A percentile compares a stretch with the other conserved stretches of the same genome.
Evolutionary conservation across 192 early-diverging fungal genomes (phyloP).

Genomic region (Irineochytrium annulatum): DNA sequence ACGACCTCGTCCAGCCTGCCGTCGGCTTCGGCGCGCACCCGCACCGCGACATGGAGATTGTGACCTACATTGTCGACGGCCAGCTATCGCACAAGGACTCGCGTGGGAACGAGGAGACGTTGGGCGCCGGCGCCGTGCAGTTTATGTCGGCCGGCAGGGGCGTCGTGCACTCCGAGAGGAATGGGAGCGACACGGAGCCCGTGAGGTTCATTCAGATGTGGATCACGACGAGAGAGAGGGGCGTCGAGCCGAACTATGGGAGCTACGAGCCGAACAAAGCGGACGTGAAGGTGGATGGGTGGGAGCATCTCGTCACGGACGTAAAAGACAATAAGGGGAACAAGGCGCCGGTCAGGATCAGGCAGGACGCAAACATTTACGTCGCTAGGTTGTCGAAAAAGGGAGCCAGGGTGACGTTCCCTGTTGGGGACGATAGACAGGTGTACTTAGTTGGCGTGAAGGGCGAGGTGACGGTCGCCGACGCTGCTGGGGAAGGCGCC

Average conservation of each 20-base stretch:
- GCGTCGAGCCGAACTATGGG: not conserved
- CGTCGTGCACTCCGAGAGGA: slow-evolving; percentile 37
- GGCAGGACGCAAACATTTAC: too few relatives aligned
- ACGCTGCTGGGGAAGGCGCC: too few relatives aligned
- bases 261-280: too few relatives aligned
- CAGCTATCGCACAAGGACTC: slow-evolving; percentile 41
- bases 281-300: too few relatives aligned
- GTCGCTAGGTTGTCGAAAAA: too few relatives aligned
- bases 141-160: slow-evolving; percentile 43
- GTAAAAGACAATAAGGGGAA: too few relatives aligned
- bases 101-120: slow-evolving; percentile 36
- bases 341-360: too few relatives aligned
- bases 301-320: too few relatives aligned
- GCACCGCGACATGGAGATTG: slow-evolving; percentile 40
- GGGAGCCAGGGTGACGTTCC: too few relatives aligned
- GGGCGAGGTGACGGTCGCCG: too few relatives aligned
- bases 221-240: not conserved
- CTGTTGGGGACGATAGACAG: too few relatives aligned
- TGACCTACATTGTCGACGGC: slow-evolving; percentile 39
- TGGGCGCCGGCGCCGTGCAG: slow-evolving; percentile 35
- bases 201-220: not conserved
- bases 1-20: slow-evolving; percentile 32
- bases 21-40: slow-evolving; percentile 39
- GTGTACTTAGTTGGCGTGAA: too few relatives aligned
- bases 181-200: not conserved